Conservation (phyloP, 768 basidiomycete genomes). For the Gelatoporia subvermispora region DNA sequence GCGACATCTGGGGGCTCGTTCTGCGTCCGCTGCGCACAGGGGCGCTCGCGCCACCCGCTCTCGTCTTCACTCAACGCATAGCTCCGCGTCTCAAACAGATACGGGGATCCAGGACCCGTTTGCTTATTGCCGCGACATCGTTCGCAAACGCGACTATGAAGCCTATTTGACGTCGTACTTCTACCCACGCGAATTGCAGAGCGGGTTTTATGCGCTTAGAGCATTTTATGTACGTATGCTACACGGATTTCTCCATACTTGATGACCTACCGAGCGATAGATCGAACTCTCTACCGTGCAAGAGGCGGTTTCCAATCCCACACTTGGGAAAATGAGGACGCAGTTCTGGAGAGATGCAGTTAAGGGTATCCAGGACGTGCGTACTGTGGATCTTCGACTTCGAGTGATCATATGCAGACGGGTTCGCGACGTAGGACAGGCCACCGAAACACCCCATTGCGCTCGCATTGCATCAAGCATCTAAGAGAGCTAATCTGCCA, state of each 20-base stretch:
- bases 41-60: too few relatives aligned
- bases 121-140: slow-evolving; percentile 65
- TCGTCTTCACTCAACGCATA: background rate
- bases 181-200: slow-evolving; percentile 61
- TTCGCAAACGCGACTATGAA: slow-evolving; percentile 80
- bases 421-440: slow-evolving; percentile 46
- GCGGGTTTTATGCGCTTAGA: slow-evolving; percentile 71
- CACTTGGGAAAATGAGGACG: slow-evolving; percentile 79
- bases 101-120: slow-evolving; percentile 25
- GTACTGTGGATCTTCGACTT: slow-evolving; percentile 15
- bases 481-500: slow-evolving; percentile 45
- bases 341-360: slow-evolving; percentile 86
- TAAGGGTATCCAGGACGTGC: slow-evolving; percentile 60
- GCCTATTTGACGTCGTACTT: slow-evolving; percentile 67
- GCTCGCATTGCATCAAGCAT: slow-evolving; percentile 60
- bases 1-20: background rate
- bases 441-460: slow-evolving; percentile 81
- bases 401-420: background rate
- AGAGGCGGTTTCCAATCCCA: slow-evolving; percentile 67
- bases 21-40: background rate
- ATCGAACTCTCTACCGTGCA: slow-evolving; percentile 74
- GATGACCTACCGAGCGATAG: slow-evolving; percentile 29
- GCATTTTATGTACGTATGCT: slow-evolving; percentile 64
- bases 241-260: background rate
- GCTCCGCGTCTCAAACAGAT: slow-evolving; percentile 1